Conservation (phyloP, 2,329 filamentous ascomycete genomes). For the Sclerotinia sclerotiorum region DNA sequence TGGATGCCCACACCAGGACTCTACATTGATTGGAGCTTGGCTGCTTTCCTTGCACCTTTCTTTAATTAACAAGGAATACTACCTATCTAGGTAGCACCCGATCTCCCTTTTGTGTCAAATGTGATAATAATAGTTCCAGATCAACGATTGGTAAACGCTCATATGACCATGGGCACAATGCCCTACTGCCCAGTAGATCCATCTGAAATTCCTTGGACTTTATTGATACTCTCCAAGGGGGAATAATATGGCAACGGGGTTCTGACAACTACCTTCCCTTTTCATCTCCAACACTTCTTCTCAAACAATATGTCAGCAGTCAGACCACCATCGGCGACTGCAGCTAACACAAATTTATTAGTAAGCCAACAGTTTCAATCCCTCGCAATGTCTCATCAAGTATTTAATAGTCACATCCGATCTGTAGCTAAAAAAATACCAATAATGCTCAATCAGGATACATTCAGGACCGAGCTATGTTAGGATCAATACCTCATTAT, state of each 20-base stretch:
- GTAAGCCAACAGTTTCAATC: background rate
- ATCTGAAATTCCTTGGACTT: background rate
- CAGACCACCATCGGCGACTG: no score
- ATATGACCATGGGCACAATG: background rate
- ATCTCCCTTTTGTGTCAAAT: background rate
- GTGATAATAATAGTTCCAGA: background rate
- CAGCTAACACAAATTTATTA: no score
- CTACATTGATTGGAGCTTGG: background rate
- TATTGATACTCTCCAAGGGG: background rate
- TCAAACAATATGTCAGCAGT: background rate
- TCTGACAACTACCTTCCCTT: background rate
- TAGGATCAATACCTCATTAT: background rate
- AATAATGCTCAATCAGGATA: background rate
- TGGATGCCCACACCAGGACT: no score
- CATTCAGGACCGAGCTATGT: accelerated
- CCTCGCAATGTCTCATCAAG: no score
- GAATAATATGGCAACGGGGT: background rate
- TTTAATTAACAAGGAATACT: background rate
- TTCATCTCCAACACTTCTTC: no score
- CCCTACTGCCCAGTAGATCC: no score
- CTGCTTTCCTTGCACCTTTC: background rate
- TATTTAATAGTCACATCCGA: background rate
- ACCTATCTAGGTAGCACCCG: background rate
- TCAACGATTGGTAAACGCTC: background rate
- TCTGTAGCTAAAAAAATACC: background rate